These are phyloP conservation scores for Hericium coralloides DNA, from an alignment of 768 basidiomycete species.

Conservation along the genomic window DNA sequence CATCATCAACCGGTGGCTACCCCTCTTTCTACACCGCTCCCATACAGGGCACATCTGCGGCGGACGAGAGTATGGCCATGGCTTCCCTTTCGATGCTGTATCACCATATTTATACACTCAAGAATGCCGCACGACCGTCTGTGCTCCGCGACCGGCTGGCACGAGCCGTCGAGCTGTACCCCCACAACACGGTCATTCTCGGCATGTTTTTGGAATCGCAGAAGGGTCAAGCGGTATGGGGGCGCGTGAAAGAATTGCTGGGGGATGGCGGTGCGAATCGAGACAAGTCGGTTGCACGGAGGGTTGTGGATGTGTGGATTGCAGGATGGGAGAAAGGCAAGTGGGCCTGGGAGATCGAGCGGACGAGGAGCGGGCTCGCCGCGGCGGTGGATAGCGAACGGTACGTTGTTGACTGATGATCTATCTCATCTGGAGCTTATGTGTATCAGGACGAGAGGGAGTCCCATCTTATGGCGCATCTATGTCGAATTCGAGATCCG, in stretches of 20 bases:
- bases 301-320: conserved; percentile 67
- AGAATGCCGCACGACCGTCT: conserved; percentile 47
- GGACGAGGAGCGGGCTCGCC: conserved; percentile 54
- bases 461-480: conserved; percentile 63
- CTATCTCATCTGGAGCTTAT: neutral
- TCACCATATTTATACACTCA: conserved; percentile 44
- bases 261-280: conserved; percentile 32
- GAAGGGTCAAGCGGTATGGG: conserved; percentile 74
- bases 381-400: conserved; percentile 59
- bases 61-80: conserved; percentile 48
- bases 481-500: conserved; percentile 72
- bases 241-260: conserved; percentile 48
- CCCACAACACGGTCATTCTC: conserved; percentile 62
- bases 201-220: conserved; percentile 72
- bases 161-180: conserved; percentile 47
- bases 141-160: conserved; percentile 50
- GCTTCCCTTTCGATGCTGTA: conserved; percentile 53
- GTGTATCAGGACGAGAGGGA: conserved; percentile 48
- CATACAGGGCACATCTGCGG: conserved; percentile 13
- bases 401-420: conserved; percentile 30
- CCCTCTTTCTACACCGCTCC: conserved; percentile 26
- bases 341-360: conserved; percentile 64
- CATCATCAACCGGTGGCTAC: conserved; percentile 24
- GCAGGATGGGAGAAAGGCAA: conserved; percentile 69
- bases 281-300: conserved; percentile 49